Conservation (phyloP, 2,329 filamentous ascomycete species). For the Aspergillus calidoustus region DNA sequence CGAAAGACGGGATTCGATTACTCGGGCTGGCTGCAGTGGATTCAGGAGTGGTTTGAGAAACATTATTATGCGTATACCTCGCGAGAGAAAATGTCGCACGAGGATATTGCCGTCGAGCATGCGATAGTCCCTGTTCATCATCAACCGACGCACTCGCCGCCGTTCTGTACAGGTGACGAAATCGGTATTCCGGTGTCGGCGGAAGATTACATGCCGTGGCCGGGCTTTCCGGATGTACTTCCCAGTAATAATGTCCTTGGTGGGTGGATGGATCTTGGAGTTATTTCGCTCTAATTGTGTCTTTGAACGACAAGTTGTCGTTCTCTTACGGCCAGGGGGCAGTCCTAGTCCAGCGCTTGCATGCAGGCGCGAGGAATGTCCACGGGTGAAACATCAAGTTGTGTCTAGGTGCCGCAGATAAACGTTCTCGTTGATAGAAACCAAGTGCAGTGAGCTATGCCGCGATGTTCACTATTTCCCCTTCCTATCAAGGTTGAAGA, state of each 20-base stretch:
- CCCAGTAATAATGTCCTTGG: not conserved
- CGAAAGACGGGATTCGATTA: constrained; percentile 5
- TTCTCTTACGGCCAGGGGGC: too few relatives aligned
- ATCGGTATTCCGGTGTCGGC: not conserved
- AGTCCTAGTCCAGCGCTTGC: too few relatives aligned
- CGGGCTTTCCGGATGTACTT: not conserved
- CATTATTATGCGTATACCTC: not conserved
- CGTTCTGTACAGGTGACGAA: not conserved
- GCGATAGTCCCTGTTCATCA: not conserved
- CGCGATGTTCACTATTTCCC: too few relatives aligned
- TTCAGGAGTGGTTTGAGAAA: not conserved
- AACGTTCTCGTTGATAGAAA: too few relatives aligned
- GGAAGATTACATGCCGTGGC: not conserved
- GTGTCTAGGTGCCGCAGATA: too few relatives aligned
- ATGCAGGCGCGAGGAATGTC: too few relatives aligned
- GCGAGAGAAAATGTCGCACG: not conserved
- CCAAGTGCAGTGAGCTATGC: too few relatives aligned
- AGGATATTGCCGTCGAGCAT: not conserved
- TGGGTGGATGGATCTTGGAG: constrained; percentile 4
- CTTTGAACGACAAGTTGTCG: not conserved
- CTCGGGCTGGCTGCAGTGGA: not conserved
- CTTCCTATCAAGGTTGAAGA: too few relatives aligned
- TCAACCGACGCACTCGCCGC: not conserved
- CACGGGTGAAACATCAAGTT: too few relatives aligned
- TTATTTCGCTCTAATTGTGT: not conserved